These are phyloP conservation scores for Aureobasidium pullulans DNA, from an alignment of 2,329 filamentous ascomycete species.

Conservation along the genomic window DNA sequence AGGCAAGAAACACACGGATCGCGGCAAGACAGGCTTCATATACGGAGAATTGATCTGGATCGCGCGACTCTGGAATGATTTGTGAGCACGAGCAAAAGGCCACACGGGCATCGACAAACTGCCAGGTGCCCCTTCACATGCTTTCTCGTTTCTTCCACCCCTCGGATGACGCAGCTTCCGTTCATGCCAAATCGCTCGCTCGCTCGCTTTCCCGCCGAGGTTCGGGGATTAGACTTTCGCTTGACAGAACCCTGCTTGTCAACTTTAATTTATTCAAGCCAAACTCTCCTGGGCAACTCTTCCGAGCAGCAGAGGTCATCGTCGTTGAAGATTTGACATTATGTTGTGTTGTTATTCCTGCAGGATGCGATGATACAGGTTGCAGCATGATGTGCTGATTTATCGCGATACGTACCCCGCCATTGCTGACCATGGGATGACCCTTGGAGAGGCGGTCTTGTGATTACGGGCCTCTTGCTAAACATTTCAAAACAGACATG, in stretches of 20 bases:
- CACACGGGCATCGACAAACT: no score
- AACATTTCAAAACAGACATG: background rate
- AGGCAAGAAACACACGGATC: background rate
- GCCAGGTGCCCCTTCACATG: background rate
- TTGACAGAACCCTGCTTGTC: background rate
- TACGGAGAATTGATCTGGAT: background rate
- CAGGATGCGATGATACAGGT: background rate
- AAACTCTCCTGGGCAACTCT: background rate
- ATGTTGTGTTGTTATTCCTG: background rate
- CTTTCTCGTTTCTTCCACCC: background rate
- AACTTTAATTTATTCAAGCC: background rate
- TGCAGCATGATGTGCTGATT: no score
- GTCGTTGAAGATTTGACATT: background rate
- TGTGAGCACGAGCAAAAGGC: background rate
- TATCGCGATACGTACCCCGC: no score
- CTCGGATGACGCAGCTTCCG: slow-evolving; percentile 9
- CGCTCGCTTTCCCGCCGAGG: background rate
- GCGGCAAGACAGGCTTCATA: background rate
- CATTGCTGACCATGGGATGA: no score
- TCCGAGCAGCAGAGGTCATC: background rate
- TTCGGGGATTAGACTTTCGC: background rate
- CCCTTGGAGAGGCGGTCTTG: no score
- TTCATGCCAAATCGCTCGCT: background rate
- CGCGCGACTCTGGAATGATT: background rate
- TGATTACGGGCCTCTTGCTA: no score